These are phyloP conservation scores for Capsaspora owczarzaki DNA, from an alignment of 78 protist genomes.

Conservation along the genomic window DNA sequence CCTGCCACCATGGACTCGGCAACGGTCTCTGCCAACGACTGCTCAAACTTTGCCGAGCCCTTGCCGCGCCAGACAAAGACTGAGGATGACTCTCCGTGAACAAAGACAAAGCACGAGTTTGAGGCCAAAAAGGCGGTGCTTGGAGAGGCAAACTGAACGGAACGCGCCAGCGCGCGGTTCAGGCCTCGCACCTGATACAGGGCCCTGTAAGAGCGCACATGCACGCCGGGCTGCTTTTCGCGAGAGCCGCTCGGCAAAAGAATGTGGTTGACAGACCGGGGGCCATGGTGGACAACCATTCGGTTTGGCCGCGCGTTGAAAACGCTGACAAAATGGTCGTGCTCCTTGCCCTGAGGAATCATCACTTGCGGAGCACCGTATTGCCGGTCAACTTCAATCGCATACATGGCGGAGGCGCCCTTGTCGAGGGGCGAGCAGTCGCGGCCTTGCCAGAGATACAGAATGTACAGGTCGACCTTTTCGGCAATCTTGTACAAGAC, in stretches of 20 bases:
- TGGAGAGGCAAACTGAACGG: not conserved
- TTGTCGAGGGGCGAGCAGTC: not conserved
- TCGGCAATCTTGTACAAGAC: not conserved
- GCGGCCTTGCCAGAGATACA: not conserved
- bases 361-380: not conserved
- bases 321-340: not conserved
- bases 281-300: not conserved
- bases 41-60: not conserved
- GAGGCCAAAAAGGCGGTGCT: not conserved
- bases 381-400: not conserved
- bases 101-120: not conserved
- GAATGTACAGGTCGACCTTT: not conserved
- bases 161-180: not conserved
- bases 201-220: not conserved
- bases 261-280: too few relatives aligned
- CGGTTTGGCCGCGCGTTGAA: not conserved
- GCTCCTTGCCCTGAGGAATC: not conserved
- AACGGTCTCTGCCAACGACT: not conserved
- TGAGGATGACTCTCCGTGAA: not conserved
- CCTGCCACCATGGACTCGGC: not conserved
- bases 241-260: too few relatives aligned
- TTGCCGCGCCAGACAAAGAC: not conserved
- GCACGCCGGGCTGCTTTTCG: not conserved
- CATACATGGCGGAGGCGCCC: not conserved
- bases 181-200: conserved; percentile 4